Conservation (phyloP, 1,139 yeast species). For the Lodderomyces margitis region DNA sequence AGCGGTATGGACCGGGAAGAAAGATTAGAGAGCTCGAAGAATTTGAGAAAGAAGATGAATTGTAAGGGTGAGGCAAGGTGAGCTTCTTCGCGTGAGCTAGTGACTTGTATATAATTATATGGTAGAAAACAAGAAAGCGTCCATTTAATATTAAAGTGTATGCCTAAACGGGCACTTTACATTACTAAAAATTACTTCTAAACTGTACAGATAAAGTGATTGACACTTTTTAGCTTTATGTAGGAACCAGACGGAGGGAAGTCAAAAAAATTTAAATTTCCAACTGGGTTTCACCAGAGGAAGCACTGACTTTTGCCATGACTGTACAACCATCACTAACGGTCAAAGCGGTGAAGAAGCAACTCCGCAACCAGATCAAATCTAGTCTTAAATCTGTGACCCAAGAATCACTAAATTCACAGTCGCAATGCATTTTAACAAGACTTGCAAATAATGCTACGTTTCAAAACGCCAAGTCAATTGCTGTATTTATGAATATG, state of each 20-base stretch:
- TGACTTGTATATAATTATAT: background rate
- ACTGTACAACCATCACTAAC: constrained; percentile 3
- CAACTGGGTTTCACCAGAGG: no score
- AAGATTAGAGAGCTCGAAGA: constrained; percentile 40
- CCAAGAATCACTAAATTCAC: constrained; percentile 16
- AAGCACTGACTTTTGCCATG: background rate
- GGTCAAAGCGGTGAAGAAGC: constrained; percentile 17
- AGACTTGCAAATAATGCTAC: constrained; percentile 32
- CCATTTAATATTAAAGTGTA: no score
- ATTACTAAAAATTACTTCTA: no score
- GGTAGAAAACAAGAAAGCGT: background rate
- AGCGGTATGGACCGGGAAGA: constrained; percentile 38
- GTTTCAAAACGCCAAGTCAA: constrained; percentile 42
- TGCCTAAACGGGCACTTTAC: no score
- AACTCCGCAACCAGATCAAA: constrained; percentile 22
- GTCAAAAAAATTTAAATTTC: no score
- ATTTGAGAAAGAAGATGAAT: constrained; percentile 39
- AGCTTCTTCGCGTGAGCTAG: no score
- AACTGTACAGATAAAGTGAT: no score
- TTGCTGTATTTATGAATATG: constrained; percentile 71
- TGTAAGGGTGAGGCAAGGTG: background rate
- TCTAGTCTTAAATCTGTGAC: constrained; percentile 16
- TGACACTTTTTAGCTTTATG: no score
- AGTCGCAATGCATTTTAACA: constrained; percentile 25
- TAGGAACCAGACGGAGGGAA: no score